A percentile compares a stretch with the other conserved stretches of the same genome.
Evolutionary conservation across 1,139 yeast species (phyloP).

Genomic region (Debaryomyces udenii): DNA sequence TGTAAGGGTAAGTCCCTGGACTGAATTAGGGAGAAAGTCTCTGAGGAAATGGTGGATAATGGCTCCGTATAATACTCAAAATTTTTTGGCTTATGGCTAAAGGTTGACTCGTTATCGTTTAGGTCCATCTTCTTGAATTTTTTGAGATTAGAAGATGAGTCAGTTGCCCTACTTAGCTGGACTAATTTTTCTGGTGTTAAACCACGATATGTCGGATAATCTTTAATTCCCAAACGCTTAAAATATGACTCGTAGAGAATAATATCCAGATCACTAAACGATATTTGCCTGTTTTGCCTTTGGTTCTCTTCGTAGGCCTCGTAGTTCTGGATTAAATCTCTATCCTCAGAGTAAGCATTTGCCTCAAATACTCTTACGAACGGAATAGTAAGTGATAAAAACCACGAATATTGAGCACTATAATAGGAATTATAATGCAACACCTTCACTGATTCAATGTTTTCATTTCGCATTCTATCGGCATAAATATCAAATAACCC

Average conservation of each 20-base stretch:
- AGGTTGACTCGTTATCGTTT: conserved; percentile 7
- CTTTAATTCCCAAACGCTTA: conserved; percentile 29
- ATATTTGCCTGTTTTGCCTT: conserved; percentile 17
- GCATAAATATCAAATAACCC: conserved; percentile 28
- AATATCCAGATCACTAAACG: conserved; percentile 31
- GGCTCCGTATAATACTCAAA: conserved; percentile 38
- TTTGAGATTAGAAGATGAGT: conserved; percentile 15
- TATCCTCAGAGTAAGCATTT: conserved; percentile 34
- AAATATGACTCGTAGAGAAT: conserved; percentile 29
- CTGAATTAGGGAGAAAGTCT: conserved; percentile 41
- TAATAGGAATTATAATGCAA: conserved; percentile 37
- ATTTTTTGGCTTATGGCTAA: conserved; percentile 37
- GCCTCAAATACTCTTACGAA: conserved; percentile 41
- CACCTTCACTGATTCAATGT: conserved; percentile 30
- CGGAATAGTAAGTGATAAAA: conserved; percentile 39
- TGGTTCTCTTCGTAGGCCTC: conserved; percentile 20
- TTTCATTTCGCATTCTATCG: conserved; percentile 17
- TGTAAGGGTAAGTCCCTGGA: conserved; percentile 41
- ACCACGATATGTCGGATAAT: conserved; percentile 28
- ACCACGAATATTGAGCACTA: conserved; percentile 46
- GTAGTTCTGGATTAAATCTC: conserved; percentile 20
- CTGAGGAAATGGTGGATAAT: conserved; percentile 31
- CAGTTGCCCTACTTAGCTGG: conserved; percentile 29
- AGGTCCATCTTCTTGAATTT: conserved; percentile 17
- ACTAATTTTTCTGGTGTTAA: conserved; percentile 33